These are phyloP conservation scores for Microbotryum lychnidis-dioicae DNA, from an alignment of 1,284 basidiomycete genomes.

Conservation along the genomic window DNA sequence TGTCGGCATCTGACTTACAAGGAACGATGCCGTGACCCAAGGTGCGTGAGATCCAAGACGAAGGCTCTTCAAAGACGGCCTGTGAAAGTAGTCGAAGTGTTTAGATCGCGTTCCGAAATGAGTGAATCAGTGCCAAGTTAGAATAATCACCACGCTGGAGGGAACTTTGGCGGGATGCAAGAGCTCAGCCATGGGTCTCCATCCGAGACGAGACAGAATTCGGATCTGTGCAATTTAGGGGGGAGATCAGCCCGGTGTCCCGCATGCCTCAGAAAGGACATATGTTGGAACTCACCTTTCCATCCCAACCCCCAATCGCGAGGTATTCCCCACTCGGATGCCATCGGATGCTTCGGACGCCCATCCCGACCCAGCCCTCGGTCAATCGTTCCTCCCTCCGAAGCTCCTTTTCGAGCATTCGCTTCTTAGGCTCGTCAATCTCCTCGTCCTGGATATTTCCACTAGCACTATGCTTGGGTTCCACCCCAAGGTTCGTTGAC, in stretches of 20 bases:
- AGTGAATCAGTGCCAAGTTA: no score
- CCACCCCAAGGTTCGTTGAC: neutral
- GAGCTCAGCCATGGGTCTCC: conserved; percentile 12
- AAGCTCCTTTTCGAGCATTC: neutral
- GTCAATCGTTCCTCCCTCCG: conserved; percentile 9
- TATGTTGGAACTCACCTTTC: conserved; percentile 27
- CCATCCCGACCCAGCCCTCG: conserved; percentile 32
- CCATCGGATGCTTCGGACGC: conserved; percentile 38
- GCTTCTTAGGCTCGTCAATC: neutral
- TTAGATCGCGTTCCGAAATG: neutral
- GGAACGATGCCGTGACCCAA: conserved; percentile 36
- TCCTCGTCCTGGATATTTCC: neutral
- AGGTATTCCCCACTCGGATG: conserved; percentile 37
- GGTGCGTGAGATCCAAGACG: conserved; percentile 36
- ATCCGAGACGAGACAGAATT: conserved; percentile 6
- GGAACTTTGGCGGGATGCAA: neutral
- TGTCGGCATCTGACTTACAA: conserved; percentile 10
- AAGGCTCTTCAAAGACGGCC: conserved; percentile 35
- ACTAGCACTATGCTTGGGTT: neutral
- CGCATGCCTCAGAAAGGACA: neutral
- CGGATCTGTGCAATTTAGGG: conserved; percentile 9
- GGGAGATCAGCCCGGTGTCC: neutral
- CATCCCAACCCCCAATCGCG: conserved; percentile 39
- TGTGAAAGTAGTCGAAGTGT: conserved; percentile 16
- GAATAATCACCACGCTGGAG: neutral